Percentiles rank a stretch among this genome's conserved stretches.
phyloP scores from a whole-genome alignment of 2,329 filamentous ascomycete genomes.

The Shiraia sp. region DNA sequence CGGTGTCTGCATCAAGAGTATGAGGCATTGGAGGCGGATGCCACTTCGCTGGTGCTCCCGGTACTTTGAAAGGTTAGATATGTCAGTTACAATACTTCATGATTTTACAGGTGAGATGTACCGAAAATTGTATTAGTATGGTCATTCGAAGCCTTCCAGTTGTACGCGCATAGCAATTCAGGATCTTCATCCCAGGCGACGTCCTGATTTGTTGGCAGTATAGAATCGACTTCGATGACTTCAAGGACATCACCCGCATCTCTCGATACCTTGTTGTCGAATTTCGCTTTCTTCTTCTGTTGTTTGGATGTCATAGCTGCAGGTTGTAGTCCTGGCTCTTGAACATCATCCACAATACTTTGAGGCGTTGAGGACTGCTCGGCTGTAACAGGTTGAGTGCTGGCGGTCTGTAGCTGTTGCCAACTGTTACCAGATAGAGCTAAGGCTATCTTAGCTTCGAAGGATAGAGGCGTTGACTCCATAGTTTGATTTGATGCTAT shows the following conservation, averaged over 20 bases:
- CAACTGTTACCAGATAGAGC: conserved; percentile 15
- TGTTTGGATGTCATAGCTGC: conserved; percentile 14
- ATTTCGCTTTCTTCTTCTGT: conserved; percentile 17
- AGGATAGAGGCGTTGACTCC: conserved; percentile 9
- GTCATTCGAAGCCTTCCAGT: conserved; percentile 27
- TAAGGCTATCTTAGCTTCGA: conserved; percentile 16
- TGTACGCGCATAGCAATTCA: conserved; percentile 35
- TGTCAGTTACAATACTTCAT: neutral
- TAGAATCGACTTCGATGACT: conserved; percentile 12
- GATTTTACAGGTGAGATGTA: neutral
- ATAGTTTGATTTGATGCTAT: neutral
- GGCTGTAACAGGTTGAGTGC: neutral
- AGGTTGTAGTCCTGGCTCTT: conserved; percentile 3
- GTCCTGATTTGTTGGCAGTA: conserved; percentile 11
- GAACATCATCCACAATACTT: neutral
- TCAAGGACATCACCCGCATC: conserved; percentile 22
- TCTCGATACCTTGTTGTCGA: conserved; percentile 12
- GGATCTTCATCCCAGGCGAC: conserved; percentile 30
- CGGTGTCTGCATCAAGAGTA: conserved; percentile 21
- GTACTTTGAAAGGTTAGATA: conserved; percentile 17
- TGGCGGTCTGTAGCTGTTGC: conserved; percentile 13
- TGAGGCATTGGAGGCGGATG: conserved; percentile 18
- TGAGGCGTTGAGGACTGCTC: neutral
- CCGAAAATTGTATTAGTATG: conserved; percentile 32
- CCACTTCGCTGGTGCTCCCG: conserved; percentile 32